These are phyloP conservation scores for Arthroderma sp. DNA, from an alignment of 2,329 filamentous ascomycete species.

Conservation along the genomic window DNA sequence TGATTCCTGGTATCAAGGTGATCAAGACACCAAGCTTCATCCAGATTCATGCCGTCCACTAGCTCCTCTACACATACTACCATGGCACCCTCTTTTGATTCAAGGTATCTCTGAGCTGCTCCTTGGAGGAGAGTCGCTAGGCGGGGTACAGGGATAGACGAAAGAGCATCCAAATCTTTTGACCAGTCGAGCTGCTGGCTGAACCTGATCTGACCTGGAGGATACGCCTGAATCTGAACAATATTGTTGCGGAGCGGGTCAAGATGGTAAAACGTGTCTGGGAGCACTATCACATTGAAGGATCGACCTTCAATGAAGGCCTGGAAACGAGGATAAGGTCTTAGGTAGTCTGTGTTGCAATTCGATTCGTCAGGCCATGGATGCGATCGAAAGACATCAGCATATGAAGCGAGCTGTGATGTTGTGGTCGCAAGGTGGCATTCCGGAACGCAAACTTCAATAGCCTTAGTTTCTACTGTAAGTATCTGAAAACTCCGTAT, in stretches of 20 bases:
- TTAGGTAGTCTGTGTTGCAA: slow-evolving; percentile 3
- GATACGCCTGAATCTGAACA: slow-evolving; percentile 6
- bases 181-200: slow-evolving; percentile 11
- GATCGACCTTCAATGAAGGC: slow-evolving; percentile 9
- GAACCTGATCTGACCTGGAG: slow-evolving; percentile 8
- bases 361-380: slow-evolving; percentile 8
- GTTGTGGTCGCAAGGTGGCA: slow-evolving; percentile 1
- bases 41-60: slow-evolving; percentile 12
- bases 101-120: slow-evolving; percentile 7
- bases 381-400: slow-evolving; percentile 9
- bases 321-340: slow-evolving; percentile 7
- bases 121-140: slow-evolving; percentile 8
- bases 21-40: slow-evolving; percentile 9
- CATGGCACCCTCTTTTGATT: slow-evolving; percentile 6
- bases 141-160: slow-evolving; percentile 9
- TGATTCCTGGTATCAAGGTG: slow-evolving; percentile 10
- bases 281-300: slow-evolving; percentile 5
- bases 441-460: slow-evolving; percentile 12
- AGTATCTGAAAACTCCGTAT: background rate
- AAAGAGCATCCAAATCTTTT: slow-evolving; percentile 6
- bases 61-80: slow-evolving; percentile 9
- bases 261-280: slow-evolving; percentile 11
- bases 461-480: background rate
- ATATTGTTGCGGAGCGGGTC: slow-evolving; percentile 10
- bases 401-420: slow-evolving; percentile 9